A percentile compares a stretch with the other conserved stretches of the same genome.
Evolutionary conservation across 495 filamentous ascomycete species (phyloP).

Genomic region (Penicillium angulare): DNA sequence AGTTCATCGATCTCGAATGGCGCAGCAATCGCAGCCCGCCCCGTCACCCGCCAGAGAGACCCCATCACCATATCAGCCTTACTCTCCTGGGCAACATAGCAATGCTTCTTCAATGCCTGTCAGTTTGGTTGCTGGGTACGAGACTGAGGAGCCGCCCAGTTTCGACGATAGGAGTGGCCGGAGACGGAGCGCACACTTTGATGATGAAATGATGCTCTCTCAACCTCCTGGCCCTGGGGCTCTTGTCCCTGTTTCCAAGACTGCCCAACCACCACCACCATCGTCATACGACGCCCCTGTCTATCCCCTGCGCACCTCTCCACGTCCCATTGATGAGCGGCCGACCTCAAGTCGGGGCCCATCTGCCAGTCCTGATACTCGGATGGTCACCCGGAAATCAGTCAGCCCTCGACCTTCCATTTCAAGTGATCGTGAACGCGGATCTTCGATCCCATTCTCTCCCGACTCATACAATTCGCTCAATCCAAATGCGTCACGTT

Average conservation of each 20-base stretch:
- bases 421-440: slow-evolving; percentile 45
- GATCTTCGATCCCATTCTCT: slow-evolving; percentile 73
- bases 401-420: slow-evolving; percentile 16
- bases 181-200: slow-evolving; percentile 31
- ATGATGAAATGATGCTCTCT: slow-evolving; percentile 30
- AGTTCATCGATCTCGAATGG: slow-evolving; percentile 42
- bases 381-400: slow-evolving; percentile 50
- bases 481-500: slow-evolving; percentile 42
- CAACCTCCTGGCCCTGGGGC: slow-evolving; percentile 21
- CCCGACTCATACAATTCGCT: slow-evolving; percentile 70
- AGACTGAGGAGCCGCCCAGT: slow-evolving; percentile 59
- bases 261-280: slow-evolving; percentile 21
- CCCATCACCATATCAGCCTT: slow-evolving; percentile 33
- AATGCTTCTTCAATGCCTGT: slow-evolving; percentile 54
- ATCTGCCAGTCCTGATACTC: slow-evolving; percentile 60
- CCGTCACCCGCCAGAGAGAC: slow-evolving; percentile 23
- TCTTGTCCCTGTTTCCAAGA: slow-evolving; percentile 11
- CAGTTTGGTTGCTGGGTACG: slow-evolving; percentile 69
- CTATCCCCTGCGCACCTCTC: slow-evolving; percentile 41
- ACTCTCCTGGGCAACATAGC: slow-evolving; percentile 32
- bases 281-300: slow-evolving; percentile 24
- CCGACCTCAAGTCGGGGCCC: slow-evolving; percentile 23
- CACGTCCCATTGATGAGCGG: slow-evolving; percentile 26
- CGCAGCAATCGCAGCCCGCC: slow-evolving; percentile 23
- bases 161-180: slow-evolving; percentile 18